Conservation (phyloP, 2,329 filamentous ascomycete genomes). For the Talaromyces verruculosus region DNA sequence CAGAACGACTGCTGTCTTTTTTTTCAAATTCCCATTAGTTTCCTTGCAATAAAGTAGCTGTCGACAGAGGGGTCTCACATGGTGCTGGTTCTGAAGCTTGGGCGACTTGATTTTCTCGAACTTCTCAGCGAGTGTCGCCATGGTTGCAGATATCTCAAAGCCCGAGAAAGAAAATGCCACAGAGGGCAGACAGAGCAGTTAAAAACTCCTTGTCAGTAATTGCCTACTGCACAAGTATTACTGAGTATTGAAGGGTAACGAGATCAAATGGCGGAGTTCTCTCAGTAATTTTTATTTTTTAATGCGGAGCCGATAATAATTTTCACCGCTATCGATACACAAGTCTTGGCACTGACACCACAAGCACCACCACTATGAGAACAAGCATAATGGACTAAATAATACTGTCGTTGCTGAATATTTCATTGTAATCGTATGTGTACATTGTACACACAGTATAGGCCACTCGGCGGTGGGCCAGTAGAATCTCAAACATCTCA, state of each 20-base stretch:
- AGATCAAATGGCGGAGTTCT: not conserved
- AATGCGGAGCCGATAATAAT: slow-evolving; percentile 28
- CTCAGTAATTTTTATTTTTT: slow-evolving; percentile 26
- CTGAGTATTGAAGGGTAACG: not conserved
- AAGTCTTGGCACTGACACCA: slow-evolving; percentile 29
- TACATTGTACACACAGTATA: not conserved
- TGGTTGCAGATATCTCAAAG: slow-evolving; percentile 30
- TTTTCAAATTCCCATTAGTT: not conserved
- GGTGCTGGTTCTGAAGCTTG: slow-evolving; percentile 91
- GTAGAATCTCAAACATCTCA: not conserved
- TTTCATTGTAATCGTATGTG: not conserved
- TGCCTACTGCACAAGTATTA: not conserved
- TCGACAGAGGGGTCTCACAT: slow-evolving; percentile 56
- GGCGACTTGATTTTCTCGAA: slow-evolving; percentile 96
- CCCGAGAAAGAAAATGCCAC: slow-evolving; percentile 6
- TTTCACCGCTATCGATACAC: slow-evolving; percentile 34
- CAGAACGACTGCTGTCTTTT: slow-evolving; percentile 67
- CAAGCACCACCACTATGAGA: not conserved
- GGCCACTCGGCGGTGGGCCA: not conserved
- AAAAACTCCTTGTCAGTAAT: not conserved
- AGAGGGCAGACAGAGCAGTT: slow-evolving; percentile 24
- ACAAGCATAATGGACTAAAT: not conserved
- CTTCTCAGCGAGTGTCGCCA: slow-evolving; percentile 76
- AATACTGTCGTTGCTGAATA: not conserved
- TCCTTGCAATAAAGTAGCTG: not conserved